Evolutionary conservation across 306 rosid genomes (phyloP), one percentile per base, ranked within the genome.

Genomic region (Crotalaria pallida): DNA sequence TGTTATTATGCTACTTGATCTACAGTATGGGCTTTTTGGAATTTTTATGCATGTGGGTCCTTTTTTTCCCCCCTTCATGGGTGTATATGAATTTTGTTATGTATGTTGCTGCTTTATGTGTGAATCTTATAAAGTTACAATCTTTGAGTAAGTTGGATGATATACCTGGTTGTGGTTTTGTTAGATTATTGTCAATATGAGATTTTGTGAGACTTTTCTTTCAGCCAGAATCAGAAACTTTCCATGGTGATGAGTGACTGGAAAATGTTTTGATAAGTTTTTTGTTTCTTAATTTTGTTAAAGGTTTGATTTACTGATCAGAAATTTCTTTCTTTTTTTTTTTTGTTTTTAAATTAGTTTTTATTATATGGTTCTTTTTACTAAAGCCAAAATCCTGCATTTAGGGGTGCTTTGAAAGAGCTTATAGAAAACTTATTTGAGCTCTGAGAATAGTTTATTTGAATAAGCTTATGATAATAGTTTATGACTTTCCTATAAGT

Each of bases 1-100:
- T 18, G 7, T 31, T 22, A 70, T 41, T 51, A 36, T 53, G 23
- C 23, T 72, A 16, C 82, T 75, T 50, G 86, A 85, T 84, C 91
- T 53, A n/a, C n/a, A n/a, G n/a, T n/a, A 34, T 16, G 76, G 55
- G 15, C n/a, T 33, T 58, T 58, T 36, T 34, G n/a, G 40, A 41
- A 44, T 60, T 41, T 34, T 38, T 57, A 17, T 50, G 38, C 7
- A 23, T 68, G 21, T 52, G 55, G 69, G 71, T 69, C 8, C n/a
- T 6, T 48, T 10, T 1, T 52, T 17, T 65, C 12, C 9, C 53
- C 27, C 27, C 12, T 55, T 48, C 10, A 9, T 58, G 31, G 70
- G 33, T 67, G 31, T 75, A 8, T 67, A 5, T 40, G 31, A 47
- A 5, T 50, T 59, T 72, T 38, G 1, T 44, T 7, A 15, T 9